Conservation (phyloP, 192 early-diverging fungal species). For the Entomortierella beljakovae region DNA sequence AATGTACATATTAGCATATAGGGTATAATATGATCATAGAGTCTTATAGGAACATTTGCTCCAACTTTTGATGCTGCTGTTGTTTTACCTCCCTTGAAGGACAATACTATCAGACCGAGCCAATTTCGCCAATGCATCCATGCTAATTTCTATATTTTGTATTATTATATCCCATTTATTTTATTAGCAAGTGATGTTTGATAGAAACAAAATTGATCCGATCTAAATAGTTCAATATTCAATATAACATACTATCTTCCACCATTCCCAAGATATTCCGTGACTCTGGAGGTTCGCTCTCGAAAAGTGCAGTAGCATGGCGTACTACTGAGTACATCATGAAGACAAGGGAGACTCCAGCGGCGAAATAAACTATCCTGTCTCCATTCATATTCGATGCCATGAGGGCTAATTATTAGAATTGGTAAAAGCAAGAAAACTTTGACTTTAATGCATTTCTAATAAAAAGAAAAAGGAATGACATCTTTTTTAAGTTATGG, state of each 20-base stretch:
- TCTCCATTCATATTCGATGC: conserved; percentile 39
- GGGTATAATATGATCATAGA: not conserved
- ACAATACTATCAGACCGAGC: conserved; percentile 60
- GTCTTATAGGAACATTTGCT: not conserved
- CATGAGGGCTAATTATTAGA: conserved; percentile 11
- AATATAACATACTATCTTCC: conserved; percentile 45
- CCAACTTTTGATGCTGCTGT: not conserved
- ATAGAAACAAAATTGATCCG: not conserved
- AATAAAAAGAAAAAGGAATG: not conserved
- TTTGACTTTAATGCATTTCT: too few species aligned
- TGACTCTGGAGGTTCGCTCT: conserved; percentile 29
- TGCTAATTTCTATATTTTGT: conserved; percentile 49
- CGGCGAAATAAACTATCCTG: conserved; percentile 48
- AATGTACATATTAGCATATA: not conserved
- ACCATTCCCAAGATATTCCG: conserved; percentile 53
- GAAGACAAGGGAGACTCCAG: conserved; percentile 47
- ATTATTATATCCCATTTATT: too few species aligned
- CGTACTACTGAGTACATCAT: conserved; percentile 54
- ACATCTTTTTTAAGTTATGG: not conserved
- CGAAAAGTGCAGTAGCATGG: conserved; percentile 50
- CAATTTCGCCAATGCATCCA: conserved; percentile 60
- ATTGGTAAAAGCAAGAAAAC: not conserved
- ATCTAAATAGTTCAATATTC: not conserved
- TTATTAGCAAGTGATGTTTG: not conserved
- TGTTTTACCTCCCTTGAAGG: conserved; percentile 63